Percentiles rank a stretch among this genome's conserved stretches.
Evolutionary conservation across 345 rosid genomes (phyloP).

Genomic region (Alliaria petiolata): DNA sequence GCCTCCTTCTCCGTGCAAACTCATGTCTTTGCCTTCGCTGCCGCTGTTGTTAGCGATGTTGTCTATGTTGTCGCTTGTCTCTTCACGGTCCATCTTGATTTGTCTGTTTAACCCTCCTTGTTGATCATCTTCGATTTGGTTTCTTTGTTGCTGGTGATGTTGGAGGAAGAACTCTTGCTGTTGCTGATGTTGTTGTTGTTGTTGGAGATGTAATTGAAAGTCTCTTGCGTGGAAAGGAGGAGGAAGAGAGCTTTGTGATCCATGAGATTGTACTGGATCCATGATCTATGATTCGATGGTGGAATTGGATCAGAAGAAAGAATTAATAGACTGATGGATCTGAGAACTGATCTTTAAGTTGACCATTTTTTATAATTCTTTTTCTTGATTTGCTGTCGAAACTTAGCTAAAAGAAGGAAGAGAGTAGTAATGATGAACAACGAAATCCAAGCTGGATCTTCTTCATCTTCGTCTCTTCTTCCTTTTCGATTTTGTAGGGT

Average conservation of each 20-base stretch:
- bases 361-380: neutral
- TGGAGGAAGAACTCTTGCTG: constrained; percentile 38
- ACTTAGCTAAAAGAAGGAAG: neutral
- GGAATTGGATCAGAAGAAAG: constrained; percentile 5
- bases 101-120: constrained; percentile 44
- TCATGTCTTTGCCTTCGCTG: constrained; percentile 48
- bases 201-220: constrained; percentile 81
- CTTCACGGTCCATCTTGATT: constrained; percentile 58
- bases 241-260: constrained; percentile 69
- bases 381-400: neutral
- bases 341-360: constrained; percentile 10
- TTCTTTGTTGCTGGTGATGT: constrained; percentile 57
- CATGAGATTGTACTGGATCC: constrained; percentile 86
- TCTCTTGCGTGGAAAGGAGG: constrained; percentile 95
- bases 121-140: constrained; percentile 64
- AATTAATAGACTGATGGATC: constrained; percentile 14
- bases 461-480: constrained; percentile 25
- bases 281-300: constrained; percentile 31
- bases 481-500: constrained; percentile 23
- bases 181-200: constrained; percentile 59
- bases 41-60: constrained; percentile 36
- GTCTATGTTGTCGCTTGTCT: constrained; percentile 36
- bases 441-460: constrained; percentile 40
- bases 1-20: constrained; percentile 27
- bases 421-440: constrained; percentile 27